Base-by-base conservation (phyloP, 202 grass and related monocot genomes). In the Musa balbisiana region DNA sequence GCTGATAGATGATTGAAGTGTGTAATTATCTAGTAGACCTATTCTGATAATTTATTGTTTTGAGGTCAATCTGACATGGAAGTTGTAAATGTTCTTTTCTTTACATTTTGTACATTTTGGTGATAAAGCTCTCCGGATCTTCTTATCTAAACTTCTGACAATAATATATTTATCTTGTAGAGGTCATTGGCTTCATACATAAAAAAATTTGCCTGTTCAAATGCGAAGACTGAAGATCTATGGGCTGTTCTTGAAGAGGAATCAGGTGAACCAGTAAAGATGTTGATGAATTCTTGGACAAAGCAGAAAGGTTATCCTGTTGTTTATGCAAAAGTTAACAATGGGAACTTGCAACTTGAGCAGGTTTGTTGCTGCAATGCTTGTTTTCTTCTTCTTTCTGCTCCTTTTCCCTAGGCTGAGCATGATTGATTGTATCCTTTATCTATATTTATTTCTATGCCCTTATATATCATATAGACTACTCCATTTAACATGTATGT, bases 241-340 rank as follows among this genome's bases (percentile, higher is more conserved):
- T 98, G 94, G 94, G 76, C 82, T 86, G 94, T 86, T 84, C 87
- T 98, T 75, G 91, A 98, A 89, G 86, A 93, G 76, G 91, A 88
- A 4, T 91, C 94, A 51, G 87, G 88, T 77, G 91, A 98, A 81
- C 94, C 94, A 27, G 88, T 98, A 52, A 89, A 81, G 69, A 83
- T 77, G 29, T 75, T 98, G 71, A 98, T 98, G 94, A 84, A 89
- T 70, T 98, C 91, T 55, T 98, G 94, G 94, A 98, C 94, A 68
- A 98, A 93, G 80, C 94, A 98, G 71, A 85, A 93, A 86, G 94
- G 94, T 29, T 92, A 98, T 77, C 94, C 94, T 73, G 94, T 98
- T 62, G 72, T 98, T 17, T 89, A 68, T 63, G 88, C 86, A 71
- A 89, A 81, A 78, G 66, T 84, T 55, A 86, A 83, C 51, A 80